A percentile compares a stretch with the other conserved stretches of the same genome.
These are phyloP conservation scores for Ceraceosorus guamensis DNA, from an alignment of 1,284 basidiomycete species.

Conservation along the genomic window DNA sequence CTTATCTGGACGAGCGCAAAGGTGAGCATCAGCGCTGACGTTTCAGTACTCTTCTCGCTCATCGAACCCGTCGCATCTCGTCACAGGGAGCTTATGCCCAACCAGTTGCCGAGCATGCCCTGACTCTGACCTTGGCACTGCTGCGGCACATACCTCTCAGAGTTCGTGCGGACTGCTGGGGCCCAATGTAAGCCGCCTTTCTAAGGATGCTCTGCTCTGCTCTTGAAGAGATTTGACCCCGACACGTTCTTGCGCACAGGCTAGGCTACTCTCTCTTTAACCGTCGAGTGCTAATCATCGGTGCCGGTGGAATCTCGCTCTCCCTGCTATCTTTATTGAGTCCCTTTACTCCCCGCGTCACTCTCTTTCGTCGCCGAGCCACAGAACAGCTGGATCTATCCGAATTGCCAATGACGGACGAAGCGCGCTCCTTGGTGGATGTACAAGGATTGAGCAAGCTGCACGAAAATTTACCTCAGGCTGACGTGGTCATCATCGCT, in stretches of 20 bases:
- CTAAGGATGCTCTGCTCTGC: neutral
- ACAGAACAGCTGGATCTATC: neutral
- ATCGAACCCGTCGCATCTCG: neutral
- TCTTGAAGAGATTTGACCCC: neutral
- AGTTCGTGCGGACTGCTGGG: conserved; percentile 14
- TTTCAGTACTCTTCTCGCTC: neutral
- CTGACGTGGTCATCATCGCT: conserved; percentile 20
- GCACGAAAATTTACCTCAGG: neutral
- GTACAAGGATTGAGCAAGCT: conserved; percentile 8
- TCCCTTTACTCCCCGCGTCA: conserved; percentile 17
- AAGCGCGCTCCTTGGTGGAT: neutral
- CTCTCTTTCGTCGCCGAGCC: conserved; percentile 7
- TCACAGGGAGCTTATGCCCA: conserved; percentile 20
- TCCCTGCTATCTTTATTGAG: conserved; percentile 7
- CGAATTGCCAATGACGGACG: conserved; percentile 2
- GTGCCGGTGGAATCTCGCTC: conserved; percentile 17
- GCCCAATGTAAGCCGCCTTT: neutral
- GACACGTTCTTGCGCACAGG: neutral
- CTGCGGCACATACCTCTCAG: conserved; percentile 15
- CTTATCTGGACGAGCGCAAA: conserved; percentile 28
- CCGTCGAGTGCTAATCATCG: conserved; percentile 19
- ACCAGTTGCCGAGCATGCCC: conserved; percentile 30
- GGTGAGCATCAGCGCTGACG: conserved; percentile 5
- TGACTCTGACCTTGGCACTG: conserved; percentile 15
- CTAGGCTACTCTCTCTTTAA: conserved; percentile 6